phyloP scores from a whole-genome alignment of 1,284 basidiomycete species.

The Pseudozyma sp. region DNA sequence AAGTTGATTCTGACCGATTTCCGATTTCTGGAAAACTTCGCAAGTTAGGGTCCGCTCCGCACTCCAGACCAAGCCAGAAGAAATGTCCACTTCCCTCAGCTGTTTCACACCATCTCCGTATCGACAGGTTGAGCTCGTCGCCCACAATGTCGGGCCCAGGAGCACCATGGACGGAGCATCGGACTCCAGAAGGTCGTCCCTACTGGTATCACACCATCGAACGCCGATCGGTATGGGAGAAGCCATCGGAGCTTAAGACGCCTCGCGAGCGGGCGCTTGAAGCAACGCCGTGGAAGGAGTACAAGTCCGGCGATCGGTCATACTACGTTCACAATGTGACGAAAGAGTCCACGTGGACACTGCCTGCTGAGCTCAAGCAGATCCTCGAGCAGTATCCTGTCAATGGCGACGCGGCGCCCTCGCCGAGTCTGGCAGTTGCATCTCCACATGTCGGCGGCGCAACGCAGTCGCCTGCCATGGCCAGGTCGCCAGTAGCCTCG shows the following conservation, averaged over 20 bases:
- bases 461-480: slow-evolving; percentile 14
- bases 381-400: slow-evolving; percentile 55
- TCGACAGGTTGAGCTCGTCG: background rate
- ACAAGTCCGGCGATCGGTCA: slow-evolving; percentile 63
- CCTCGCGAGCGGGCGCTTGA: slow-evolving; percentile 64
- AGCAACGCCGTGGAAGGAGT: slow-evolving; percentile 66
- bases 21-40: background rate
- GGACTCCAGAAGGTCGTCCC: slow-evolving; percentile 57
- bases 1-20: background rate
- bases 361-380: slow-evolving; percentile 62
- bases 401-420: slow-evolving; percentile 11
- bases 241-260: slow-evolving; percentile 66
- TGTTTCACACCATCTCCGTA: background rate
- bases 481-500: slow-evolving; percentile 10
- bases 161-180: slow-evolving; percentile 58
- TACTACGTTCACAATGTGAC: slow-evolving; percentile 68
- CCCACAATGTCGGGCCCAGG: slow-evolving; percentile 24
- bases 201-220: slow-evolving; percentile 67
- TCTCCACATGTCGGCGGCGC: slow-evolving; percentile 6
- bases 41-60: slow-evolving; percentile 1
- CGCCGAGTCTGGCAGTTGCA: slow-evolving; percentile 6
- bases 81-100: background rate
- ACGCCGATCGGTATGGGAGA: slow-evolving; percentile 66
- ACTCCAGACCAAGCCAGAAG: background rate
- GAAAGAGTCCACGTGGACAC: slow-evolving; percentile 64